Percentiles rank a stretch among this genome's conserved stretches.
phyloP scores from a whole-genome alignment of 2,329 filamentous ascomycete species.

The Bipolaris zeicola region DNA sequence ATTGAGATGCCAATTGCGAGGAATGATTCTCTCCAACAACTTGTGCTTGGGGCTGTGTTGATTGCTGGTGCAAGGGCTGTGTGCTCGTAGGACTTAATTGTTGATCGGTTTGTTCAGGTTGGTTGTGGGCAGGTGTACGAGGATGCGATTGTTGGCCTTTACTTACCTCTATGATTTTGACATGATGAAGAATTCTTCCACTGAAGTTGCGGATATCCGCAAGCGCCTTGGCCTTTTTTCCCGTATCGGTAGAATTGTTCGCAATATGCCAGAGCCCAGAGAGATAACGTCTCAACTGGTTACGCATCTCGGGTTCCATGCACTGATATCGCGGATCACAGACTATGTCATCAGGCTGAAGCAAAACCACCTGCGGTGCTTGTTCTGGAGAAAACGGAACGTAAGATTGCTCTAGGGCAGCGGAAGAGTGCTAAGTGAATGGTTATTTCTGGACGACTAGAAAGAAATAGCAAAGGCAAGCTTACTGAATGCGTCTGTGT shows the following conservation, averaged over 20 bases:
- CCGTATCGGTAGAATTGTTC: not conserved
- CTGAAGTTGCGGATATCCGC: not conserved
- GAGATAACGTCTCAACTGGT: not conserved
- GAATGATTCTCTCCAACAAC: not conserved
- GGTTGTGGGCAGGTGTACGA: not conserved
- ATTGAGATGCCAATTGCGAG: not conserved
- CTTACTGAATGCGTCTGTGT: not conserved
- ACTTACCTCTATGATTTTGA: not conserved
- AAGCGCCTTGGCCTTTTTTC: not conserved
- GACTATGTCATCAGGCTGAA: conserved; percentile 3
- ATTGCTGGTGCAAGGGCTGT: not conserved
- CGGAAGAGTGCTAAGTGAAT: not conserved
- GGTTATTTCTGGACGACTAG: not conserved
- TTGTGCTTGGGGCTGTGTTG: not conserved
- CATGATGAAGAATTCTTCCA: not conserved
- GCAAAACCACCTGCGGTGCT: not conserved
- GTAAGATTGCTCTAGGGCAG: not conserved
- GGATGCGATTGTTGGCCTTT: not conserved
- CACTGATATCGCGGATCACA: not conserved
- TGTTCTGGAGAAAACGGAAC: not conserved
- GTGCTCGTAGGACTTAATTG: not conserved
- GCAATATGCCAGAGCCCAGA: not conserved
- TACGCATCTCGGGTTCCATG: not conserved
- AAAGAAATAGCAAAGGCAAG: not conserved
- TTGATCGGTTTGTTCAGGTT: not conserved